Percentiles rank a stretch among this genome's conserved stretches.
These are phyloP conservation scores for Lactarius evosmus DNA, from an alignment of 768 basidiomycete genomes.

Conservation along the genomic window DNA sequence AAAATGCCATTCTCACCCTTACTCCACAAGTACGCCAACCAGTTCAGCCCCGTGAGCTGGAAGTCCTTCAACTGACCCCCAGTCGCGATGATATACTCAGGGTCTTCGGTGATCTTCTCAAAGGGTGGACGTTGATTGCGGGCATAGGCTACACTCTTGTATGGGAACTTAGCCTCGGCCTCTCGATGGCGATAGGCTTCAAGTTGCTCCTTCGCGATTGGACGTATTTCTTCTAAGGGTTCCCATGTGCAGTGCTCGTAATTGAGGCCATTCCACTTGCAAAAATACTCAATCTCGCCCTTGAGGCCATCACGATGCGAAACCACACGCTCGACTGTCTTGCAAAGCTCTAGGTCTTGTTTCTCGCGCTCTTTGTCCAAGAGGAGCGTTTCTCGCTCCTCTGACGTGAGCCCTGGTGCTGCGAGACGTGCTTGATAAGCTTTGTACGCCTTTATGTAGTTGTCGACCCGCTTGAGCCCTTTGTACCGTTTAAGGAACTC, in stretches of 20 bases:
- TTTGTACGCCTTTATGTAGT: slow-evolving; percentile 94
- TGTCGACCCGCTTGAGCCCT: slow-evolving; percentile 96
- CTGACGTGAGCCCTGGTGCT: slow-evolving; percentile 65
- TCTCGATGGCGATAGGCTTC: slow-evolving; percentile 76
- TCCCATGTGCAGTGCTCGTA: slow-evolving; percentile 99
- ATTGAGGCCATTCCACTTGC: slow-evolving; percentile 93
- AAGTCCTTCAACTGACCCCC: slow-evolving; percentile 95
- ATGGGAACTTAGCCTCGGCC: slow-evolving; percentile 77
- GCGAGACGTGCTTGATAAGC: slow-evolving; percentile 62
- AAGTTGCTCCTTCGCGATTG: slow-evolving; percentile 74
- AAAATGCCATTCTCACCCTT: slow-evolving; percentile 95
- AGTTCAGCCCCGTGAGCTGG: slow-evolving; percentile 96
- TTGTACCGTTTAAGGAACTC: slow-evolving; percentile 93
- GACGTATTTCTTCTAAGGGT: slow-evolving; percentile 69
- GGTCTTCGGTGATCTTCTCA: slow-evolving; percentile 81
- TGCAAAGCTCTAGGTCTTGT: slow-evolving; percentile 88
- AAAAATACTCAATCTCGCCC: slow-evolving; percentile 77
- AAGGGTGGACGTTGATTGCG: slow-evolving; percentile 71
- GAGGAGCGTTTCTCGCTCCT: slow-evolving; percentile 86
- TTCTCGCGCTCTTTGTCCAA: slow-evolving; percentile 89
- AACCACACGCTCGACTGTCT: slow-evolving; percentile 88
- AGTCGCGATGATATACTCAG: slow-evolving; percentile 72
- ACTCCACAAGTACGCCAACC: slow-evolving; percentile 96
- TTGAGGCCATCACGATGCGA: slow-evolving; percentile 64
- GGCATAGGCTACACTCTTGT: slow-evolving; percentile 70